Conservation (phyloP, 2,329 filamentous ascomycete species). For the Fusarium lateritium region DNA sequence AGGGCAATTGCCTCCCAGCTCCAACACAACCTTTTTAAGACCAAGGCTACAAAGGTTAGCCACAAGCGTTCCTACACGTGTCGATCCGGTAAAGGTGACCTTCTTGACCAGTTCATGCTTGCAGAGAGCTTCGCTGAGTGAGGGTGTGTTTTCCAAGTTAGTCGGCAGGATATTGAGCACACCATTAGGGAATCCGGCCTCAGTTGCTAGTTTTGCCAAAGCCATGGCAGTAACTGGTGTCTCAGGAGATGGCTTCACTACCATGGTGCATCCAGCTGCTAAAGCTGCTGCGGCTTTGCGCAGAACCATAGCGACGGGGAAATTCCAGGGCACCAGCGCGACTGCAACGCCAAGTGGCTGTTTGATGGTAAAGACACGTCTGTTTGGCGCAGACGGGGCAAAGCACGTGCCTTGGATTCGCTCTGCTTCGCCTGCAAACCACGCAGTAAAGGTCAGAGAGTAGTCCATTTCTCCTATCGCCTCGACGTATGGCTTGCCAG, state of each 20-base stretch:
- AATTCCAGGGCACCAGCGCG: conserved; percentile 68
- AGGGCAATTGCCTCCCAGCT: conserved; percentile 79
- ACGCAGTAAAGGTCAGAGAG: conserved; percentile 67
- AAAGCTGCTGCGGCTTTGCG: conserved; percentile 68
- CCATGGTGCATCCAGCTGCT: conserved; percentile 82
- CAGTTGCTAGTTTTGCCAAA: conserved; percentile 76
- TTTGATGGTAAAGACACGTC: conserved; percentile 80
- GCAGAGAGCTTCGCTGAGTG: conserved; percentile 62
- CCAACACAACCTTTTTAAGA: conserved; percentile 77
- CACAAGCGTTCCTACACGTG: conserved; percentile 77
- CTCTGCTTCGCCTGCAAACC: conserved; percentile 68
- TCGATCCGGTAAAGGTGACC: conserved; percentile 84
- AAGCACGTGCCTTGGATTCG: conserved; percentile 68
- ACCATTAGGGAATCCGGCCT: conserved; percentile 82
- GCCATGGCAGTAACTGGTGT: conserved; percentile 81
- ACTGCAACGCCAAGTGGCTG: conserved; percentile 56
- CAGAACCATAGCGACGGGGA: conserved; percentile 67
- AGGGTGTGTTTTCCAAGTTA: conserved; percentile 59
- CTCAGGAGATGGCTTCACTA: conserved; percentile 80
- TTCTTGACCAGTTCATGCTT: conserved; percentile 67
- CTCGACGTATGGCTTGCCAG: conserved; percentile 70
- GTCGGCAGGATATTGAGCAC: conserved; percentile 70
- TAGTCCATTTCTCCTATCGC: conserved; percentile 70
- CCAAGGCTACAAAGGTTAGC: conserved; percentile 71
- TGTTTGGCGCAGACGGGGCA: conserved; percentile 58